Percentiles rank a stretch among this genome's conserved stretches.
These are phyloP conservation scores for Trifolium pratense DNA, from an alignment of 306 rosid species.

Conservation along the genomic window DNA sequence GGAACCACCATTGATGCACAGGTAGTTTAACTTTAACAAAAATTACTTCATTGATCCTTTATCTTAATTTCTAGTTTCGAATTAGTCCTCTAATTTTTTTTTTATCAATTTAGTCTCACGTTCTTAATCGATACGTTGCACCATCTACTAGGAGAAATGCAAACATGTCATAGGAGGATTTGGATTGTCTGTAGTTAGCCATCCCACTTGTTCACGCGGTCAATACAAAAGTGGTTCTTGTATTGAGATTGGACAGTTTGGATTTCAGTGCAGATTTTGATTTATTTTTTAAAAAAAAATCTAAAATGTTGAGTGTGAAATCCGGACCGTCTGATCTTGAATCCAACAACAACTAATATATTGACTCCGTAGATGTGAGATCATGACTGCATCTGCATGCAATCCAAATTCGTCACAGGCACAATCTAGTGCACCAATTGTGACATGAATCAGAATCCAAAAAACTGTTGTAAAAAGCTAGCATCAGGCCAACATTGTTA, in stretches of 20 bases:
- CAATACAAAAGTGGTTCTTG: background rate
- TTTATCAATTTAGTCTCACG: background rate
- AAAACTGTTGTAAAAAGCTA: background rate
- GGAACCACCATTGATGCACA: slow-evolving; percentile 98
- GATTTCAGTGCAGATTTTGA: background rate
- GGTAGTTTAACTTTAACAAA: slow-evolving; percentile 48
- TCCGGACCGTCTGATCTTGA: background rate
- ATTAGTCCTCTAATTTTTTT: background rate
- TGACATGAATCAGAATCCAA: background rate
- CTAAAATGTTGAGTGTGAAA: no score
- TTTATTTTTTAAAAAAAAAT: background rate
- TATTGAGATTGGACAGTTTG: background rate
- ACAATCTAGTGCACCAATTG: background rate
- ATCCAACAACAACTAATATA: background rate
- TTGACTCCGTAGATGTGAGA: background rate
- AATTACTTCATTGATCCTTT: background rate
- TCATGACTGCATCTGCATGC: no score
- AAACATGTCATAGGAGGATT: background rate
- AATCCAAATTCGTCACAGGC: no score
- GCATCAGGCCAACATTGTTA: background rate
- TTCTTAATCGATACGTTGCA: background rate
- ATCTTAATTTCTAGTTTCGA: background rate
- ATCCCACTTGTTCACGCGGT: background rate
- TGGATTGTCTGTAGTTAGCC: background rate
- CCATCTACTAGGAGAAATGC: slow-evolving; percentile 2